Percentiles rank a stretch among this genome's conserved stretches.
These are phyloP conservation scores for Choiromyces venosus DNA, from an alignment of 495 filamentous ascomycete genomes.

Conservation along the genomic window DNA sequence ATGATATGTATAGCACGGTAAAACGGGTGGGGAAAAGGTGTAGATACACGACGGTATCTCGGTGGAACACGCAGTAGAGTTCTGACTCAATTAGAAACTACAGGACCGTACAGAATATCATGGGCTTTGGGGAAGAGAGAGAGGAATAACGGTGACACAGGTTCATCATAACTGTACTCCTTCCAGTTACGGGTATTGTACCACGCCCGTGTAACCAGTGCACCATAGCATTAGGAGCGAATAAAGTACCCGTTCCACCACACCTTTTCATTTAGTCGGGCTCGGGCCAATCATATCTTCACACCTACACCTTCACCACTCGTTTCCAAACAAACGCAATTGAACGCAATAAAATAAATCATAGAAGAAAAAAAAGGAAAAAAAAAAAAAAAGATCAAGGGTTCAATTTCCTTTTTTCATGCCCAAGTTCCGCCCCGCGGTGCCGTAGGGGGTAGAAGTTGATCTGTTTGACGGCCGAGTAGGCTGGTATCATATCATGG, in stretches of 20 bases:
- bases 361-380: not conserved
- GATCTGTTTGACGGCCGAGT: not conserved
- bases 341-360: not conserved
- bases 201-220: not conserved
- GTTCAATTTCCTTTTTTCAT: not conserved
- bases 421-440: not conserved
- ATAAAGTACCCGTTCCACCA: not conserved
- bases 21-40: not conserved
- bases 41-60: not conserved
- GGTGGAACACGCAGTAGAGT: not conserved
- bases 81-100: constrained; percentile 5
- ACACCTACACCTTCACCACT: not conserved
- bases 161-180: too few relatives aligned
- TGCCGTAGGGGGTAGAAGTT: not conserved
- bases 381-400: not conserved
- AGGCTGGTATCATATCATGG: not conserved
- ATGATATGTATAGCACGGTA: not conserved
- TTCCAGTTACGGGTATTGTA: too few relatives aligned
- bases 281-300: not conserved
- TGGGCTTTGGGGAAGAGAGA: not conserved
- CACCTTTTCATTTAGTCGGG: too few relatives aligned
- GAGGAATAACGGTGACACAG: not conserved
- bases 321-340: not conserved
- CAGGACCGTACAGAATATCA: too few relatives aligned
- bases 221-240: not conserved